phyloP scores from a whole-genome alignment of 2,329 filamentous ascomycete genomes.

The Dactylonectria estremocensis region DNA sequence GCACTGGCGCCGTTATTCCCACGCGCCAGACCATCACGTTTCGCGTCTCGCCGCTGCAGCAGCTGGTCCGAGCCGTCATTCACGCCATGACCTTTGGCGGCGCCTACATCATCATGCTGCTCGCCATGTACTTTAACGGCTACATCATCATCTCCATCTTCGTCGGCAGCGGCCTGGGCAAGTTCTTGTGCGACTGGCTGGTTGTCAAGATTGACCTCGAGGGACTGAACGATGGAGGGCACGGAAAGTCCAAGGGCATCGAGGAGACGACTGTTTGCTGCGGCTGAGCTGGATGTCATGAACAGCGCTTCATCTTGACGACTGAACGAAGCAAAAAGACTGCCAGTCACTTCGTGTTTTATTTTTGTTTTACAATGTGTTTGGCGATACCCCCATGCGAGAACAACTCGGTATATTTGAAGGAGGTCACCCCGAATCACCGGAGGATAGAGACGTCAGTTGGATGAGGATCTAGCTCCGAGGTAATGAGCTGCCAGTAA shows the following conservation, averaged over 20 bases:
- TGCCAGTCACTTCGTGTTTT: neutral
- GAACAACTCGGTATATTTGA: neutral
- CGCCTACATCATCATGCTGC: constrained; percentile 84
- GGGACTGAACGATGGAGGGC: constrained; percentile 39
- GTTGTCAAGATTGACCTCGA: constrained; percentile 59
- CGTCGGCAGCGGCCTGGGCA: constrained; percentile 65
- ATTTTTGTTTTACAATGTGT: neutral
- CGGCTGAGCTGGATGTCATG: constrained; percentile 44
- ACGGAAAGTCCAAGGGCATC: constrained; percentile 51
- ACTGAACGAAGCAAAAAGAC: neutral
- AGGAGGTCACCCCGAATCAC: neutral
- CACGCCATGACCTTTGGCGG: constrained; percentile 81
- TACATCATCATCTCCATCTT: constrained; percentile 88
- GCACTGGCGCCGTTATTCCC: constrained; percentile 42
- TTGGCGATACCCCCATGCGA: constrained; percentile 27
- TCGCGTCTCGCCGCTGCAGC: constrained; percentile 75
- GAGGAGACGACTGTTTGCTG: constrained; percentile 66
- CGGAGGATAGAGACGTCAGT: neutral
- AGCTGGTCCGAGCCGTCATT: constrained; percentile 74
- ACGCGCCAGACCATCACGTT: constrained; percentile 52
- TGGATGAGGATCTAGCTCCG: neutral
- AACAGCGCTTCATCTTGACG: neutral
- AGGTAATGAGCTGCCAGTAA: neutral
- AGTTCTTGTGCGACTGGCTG: constrained; percentile 70
- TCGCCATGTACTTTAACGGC: constrained; percentile 74